Evolutionary conservation across 352 stramenopile genomes (phyloP).

Genomic region (Globisporangium okanoganense): DNA sequence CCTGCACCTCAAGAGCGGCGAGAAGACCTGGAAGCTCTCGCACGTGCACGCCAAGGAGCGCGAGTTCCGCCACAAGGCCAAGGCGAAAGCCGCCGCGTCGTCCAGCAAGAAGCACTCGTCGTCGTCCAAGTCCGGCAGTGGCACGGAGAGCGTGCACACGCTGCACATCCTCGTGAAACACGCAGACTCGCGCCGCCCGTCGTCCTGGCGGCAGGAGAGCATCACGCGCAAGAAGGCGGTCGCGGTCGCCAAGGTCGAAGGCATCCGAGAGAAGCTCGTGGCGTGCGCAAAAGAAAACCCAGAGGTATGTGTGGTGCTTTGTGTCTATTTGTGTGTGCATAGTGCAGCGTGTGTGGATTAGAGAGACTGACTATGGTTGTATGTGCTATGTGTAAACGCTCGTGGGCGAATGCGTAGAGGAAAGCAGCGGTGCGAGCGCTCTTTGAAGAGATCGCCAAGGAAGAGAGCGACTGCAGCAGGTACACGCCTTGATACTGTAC

Average conservation of each 20-base stretch:
- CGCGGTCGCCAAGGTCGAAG: conserved; percentile 66
- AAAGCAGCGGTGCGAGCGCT: conserved; percentile 55
- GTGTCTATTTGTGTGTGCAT: conserved; percentile 2
- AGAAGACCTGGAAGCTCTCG: conserved; percentile 87
- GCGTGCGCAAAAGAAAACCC: conserved; percentile 60
- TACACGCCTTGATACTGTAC: conserved; percentile 20
- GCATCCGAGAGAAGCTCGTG: conserved; percentile 80
- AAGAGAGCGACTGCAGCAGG: conserved; percentile 89
- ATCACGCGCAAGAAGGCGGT: conserved; percentile 89
- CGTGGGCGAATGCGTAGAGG: background rate
- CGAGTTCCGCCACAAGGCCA: conserved; percentile 57
- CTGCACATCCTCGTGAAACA: conserved; percentile 90
- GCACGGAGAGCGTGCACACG: conserved; percentile 51
- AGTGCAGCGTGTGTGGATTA: conserved; percentile 6
- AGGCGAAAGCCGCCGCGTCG: conserved; percentile 16
- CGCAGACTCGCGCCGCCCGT: conserved; percentile 68
- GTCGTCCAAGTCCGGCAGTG: background rate
- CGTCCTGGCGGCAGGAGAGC: conserved; percentile 84
- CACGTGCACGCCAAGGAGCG: conserved; percentile 82
- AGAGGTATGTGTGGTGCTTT: conserved; percentile 45
- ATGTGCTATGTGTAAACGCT: background rate
- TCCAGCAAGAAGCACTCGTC: conserved; percentile 12
- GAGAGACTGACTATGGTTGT: background rate
- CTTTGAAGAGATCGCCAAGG: conserved; percentile 84
- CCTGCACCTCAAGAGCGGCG: conserved; percentile 75